Conservation (phyloP, 768 basidiomycete genomes). For the Coprinopsis marcescibilis region DNA sequence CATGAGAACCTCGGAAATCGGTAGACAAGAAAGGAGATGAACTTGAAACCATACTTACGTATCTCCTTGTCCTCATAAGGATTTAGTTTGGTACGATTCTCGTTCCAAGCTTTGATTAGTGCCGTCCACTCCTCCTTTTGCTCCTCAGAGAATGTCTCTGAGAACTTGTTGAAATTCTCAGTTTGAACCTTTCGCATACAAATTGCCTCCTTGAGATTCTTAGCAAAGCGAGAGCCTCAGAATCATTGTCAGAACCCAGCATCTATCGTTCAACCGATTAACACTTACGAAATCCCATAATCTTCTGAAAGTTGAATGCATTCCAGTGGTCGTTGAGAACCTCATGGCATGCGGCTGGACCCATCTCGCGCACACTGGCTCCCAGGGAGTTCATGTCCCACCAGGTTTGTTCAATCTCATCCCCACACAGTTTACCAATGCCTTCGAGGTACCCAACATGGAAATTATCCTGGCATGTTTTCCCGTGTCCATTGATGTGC, state of each 20-base stretch:
- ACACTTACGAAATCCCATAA: conserved; percentile 13
- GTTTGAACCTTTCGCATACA: neutral
- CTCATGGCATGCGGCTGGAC: conserved; percentile 23
- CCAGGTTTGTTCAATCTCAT: conserved; percentile 28
- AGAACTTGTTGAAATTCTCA: neutral
- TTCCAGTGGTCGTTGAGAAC: conserved; percentile 23
- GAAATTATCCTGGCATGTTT: conserved; percentile 17
- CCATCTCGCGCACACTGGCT: conserved; percentile 31
- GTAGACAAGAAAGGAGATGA: neutral
- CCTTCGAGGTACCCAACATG: conserved; percentile 19
- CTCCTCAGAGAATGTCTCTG: neutral
- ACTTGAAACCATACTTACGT: neutral
- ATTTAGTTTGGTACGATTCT: neutral
- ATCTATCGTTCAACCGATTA: too few relatives aligned
- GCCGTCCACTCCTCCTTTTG: neutral
- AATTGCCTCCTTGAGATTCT: neutral
- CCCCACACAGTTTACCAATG: conserved; percentile 28
- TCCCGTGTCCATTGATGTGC: conserved; percentile 22
- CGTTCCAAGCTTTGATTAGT: neutral
- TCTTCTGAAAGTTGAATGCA: conserved; percentile 24
- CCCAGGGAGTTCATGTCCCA: conserved; percentile 21
- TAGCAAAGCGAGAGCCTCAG: conserved; percentile 1
- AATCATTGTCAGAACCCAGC: neutral
- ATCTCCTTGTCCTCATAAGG: neutral
- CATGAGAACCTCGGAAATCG: neutral